Evolutionary conservation across 805 yeast genomes (phyloP), one percentile per base, ranked within the genome.

Genomic region (Ogataea saltuana): DNA sequence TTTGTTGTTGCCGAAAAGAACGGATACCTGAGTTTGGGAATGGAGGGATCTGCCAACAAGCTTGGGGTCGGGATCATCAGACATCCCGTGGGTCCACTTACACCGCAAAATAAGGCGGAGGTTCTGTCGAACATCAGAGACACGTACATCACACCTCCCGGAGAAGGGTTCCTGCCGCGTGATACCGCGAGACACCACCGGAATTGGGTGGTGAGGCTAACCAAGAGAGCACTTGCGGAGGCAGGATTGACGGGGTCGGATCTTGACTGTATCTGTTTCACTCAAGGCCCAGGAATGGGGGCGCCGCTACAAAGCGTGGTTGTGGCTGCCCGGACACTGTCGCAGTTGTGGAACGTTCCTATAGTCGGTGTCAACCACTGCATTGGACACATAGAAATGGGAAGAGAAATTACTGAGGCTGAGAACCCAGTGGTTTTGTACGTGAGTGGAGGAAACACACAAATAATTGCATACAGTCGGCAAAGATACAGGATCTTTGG

Each of bases 221-320:
- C 88, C 28, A 80, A 80, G 54, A 57, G 58, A 22, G 85, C 98
- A 0, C 57, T 93, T 31, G 61, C 62, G 2, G 90, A 83, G 31
- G 83, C 95, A 1, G 63, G 67, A 0, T 56, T 88, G 5, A 52
- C 55, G 1, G 66, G 68, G 10, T 26, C 50, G 1, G 85, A 85
- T 34, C 58, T 84, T 5, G 90, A 85, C 64, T 83, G 86, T 38
- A 85, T 93, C 37, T 88, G 96, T 63, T 93, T 93, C 63, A 93
- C 99, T 1, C 95, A 86, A 65, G 99, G 99, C 4, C 99, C 99
- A 0, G 99, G 99, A 1, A 93, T 93, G 98, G 99, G 99, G 2
- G 98, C 98, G 1, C 99, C 99, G 0, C 68, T 93, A 41, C 96
- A 93, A 55, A 81, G 91, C 43, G 97, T 89, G 29, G 98, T 85